Percentiles rank a stretch among this genome's conserved stretches.
phyloP scores from a whole-genome alignment of 2,329 filamentous ascomycete genomes.

The Diaporthe batatas region DNA sequence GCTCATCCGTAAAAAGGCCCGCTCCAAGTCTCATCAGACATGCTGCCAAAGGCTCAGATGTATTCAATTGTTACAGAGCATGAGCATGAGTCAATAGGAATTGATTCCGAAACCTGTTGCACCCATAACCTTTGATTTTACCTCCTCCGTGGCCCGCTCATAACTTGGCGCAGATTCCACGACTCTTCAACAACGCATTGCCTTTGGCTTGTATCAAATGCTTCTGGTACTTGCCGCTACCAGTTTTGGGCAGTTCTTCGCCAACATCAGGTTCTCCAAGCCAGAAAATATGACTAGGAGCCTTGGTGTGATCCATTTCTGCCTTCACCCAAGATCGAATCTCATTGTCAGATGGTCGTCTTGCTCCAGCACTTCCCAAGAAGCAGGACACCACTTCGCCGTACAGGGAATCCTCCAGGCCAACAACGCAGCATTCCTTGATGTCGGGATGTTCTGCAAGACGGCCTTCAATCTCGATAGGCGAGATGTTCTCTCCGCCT shows the following conservation, averaged over 20 bases:
- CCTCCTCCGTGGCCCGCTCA: not conserved
- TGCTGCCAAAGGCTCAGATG: too few relatives aligned
- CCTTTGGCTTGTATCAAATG: constrained; percentile 14
- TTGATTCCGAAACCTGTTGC: too few relatives aligned
- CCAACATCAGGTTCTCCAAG: not conserved
- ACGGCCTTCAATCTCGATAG: constrained; percentile 5
- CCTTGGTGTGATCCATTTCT: constrained; percentile 1
- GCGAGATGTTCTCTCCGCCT: constrained; percentile 16
- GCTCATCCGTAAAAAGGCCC: not conserved
- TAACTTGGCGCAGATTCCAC: not conserved
- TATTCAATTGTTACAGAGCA: too few relatives aligned
- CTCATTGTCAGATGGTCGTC: not conserved
- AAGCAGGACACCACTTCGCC: constrained; percentile 12
- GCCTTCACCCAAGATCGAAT: constrained; percentile 3
- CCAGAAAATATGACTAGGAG: constrained; percentile 10
- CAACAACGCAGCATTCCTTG: constrained; percentile 1
- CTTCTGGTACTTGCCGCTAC: constrained; percentile 14
- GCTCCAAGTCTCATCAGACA: not conserved
- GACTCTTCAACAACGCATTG: constrained; percentile 3
- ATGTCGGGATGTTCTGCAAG: not conserved
- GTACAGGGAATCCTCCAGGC: constrained; percentile 12
- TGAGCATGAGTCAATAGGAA: too few relatives aligned
- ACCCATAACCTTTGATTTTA: not conserved
- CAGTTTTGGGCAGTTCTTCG: not conserved
- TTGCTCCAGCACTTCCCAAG: not conserved